Percentiles rank a stretch among this genome's conserved stretches.
phyloP scores from a whole-genome alignment of 495 filamentous ascomycete species.

The Penicillium cataractarum region DNA sequence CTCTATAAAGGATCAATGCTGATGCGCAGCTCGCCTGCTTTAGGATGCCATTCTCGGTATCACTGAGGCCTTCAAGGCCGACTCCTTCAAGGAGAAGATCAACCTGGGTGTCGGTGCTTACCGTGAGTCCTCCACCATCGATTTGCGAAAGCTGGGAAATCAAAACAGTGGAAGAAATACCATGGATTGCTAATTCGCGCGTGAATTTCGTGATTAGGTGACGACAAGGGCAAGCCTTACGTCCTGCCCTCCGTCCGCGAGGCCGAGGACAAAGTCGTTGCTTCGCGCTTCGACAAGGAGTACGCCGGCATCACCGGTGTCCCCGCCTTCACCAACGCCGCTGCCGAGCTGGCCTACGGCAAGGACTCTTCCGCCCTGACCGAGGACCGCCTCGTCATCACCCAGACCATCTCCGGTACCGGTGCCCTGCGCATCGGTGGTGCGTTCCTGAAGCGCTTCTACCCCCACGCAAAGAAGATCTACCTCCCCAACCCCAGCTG shows the following conservation, averaged over 20 bases:
- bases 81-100: constrained; percentile 89
- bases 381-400: constrained; percentile 82
- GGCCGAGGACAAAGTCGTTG: constrained; percentile 85
- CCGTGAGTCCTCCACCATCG: constrained; percentile 40
- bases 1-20: constrained; percentile 36
- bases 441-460: constrained; percentile 89
- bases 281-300: constrained; percentile 85
- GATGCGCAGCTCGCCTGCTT: constrained; percentile 25
- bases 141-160: not conserved
- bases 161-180: not conserved
- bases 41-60: constrained; percentile 89
- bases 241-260: constrained; percentile 90
- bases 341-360: constrained; percentile 89
- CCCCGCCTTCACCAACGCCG: constrained; percentile 88
- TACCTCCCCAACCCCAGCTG: constrained; percentile 96
- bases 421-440: constrained; percentile 93
- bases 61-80: constrained; percentile 98
- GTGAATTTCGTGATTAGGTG: constrained; percentile 51
- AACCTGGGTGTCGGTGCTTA: constrained; percentile 78
- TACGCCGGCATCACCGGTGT: constrained; percentile 97
- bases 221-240: constrained; percentile 95
- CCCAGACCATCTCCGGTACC: constrained; percentile 97
- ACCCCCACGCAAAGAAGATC: constrained; percentile 86
- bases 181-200: constrained; percentile 20
- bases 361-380: constrained; percentile 72